Conservation (phyloP, 768 basidiomycete genomes). For the Kwoniella sp. region DNA sequence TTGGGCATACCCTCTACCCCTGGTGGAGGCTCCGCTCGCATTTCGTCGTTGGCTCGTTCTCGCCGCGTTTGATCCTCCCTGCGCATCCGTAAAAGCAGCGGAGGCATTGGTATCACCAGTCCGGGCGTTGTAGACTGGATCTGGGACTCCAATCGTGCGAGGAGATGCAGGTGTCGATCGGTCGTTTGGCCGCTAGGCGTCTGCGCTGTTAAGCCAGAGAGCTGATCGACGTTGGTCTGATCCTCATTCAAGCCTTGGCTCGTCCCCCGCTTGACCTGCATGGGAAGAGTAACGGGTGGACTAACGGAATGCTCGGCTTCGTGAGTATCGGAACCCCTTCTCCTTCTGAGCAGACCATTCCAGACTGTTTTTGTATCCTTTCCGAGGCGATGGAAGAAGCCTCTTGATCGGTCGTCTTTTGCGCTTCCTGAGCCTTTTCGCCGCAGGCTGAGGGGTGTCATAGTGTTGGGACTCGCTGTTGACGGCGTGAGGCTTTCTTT, state of each 20-base stretch:
- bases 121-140: constrained; percentile 33
- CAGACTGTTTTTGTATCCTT: constrained; percentile 26
- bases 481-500: constrained; percentile 1
- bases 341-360: constrained; percentile 19
- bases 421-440: constrained; percentile 13
- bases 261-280: too few species aligned
- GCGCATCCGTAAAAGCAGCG: constrained; percentile 25
- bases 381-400: constrained; percentile 32
- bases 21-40: constrained; percentile 2
- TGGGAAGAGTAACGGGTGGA: too few species aligned
- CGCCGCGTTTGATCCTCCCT: constrained; percentile 24
- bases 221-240: not conserved
- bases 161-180: constrained; percentile 23
- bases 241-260: too few species aligned
- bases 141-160: constrained; percentile 20
- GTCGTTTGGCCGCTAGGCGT: constrained; percentile 5
- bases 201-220: not conserved
- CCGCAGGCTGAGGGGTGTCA: constrained; percentile 1
- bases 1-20: constrained; percentile 6
- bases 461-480: too few species aligned
- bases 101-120: constrained; percentile 34
- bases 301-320: too few species aligned
- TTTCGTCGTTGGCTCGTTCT: constrained; percentile 27
- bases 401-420: constrained; percentile 9
- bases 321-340: not conserved